Base-by-base conservation (phyloP, 257 asterid genomes). In the Solanum acaule region DNA sequence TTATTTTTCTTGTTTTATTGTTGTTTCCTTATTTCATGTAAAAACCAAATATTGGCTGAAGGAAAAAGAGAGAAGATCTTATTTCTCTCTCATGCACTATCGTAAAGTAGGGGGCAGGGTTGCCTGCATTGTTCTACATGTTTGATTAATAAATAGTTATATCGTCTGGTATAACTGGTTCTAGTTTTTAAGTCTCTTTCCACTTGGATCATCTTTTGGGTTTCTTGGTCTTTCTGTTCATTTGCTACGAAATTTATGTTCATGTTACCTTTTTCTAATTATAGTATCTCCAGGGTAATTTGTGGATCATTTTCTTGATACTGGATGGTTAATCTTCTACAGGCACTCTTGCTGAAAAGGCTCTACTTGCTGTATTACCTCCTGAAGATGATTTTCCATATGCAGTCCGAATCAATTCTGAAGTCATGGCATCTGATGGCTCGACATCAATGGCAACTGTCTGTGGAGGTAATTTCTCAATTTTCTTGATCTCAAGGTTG, bases 361-460 rank as follows among this genome's bases (percentile, higher is more conserved):
- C 99, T 83, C 91, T 97, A 76, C 96, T 95, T 88, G 95, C 98
- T 90, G 96, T 96, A 37, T 87, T 97, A 89, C 99, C 99, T 83
- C 96, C 94, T 84, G 99, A 97, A 94, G 98, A 94, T 84, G 89
- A 91, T 90, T 95, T 95, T 81, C 97, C 95, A 75, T 97, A 94
- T 87, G 93, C 99, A 44, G 94, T 97, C 25, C 99, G 99, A 85
- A 88, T 97, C 89, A 97, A 95, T 94, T 92, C 99, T 73, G 99
- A 96, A 93, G 99, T 97, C 75, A 96, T 97, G 99, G 96, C 99
- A 87, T 97, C 99, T 38, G 99, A 97, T 94, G 99, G 99, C 88
- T 97, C 99, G 31, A 97, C 99, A 81, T 97, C 99, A 77, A 97
- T 97, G 99, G 99, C 99, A 86, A 94, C 99, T 88, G 99, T 96